These are phyloP conservation scores for Taxawa tesnikishii DNA, from an alignment of 2,329 filamentous ascomycete species.

Conservation along the genomic window DNA sequence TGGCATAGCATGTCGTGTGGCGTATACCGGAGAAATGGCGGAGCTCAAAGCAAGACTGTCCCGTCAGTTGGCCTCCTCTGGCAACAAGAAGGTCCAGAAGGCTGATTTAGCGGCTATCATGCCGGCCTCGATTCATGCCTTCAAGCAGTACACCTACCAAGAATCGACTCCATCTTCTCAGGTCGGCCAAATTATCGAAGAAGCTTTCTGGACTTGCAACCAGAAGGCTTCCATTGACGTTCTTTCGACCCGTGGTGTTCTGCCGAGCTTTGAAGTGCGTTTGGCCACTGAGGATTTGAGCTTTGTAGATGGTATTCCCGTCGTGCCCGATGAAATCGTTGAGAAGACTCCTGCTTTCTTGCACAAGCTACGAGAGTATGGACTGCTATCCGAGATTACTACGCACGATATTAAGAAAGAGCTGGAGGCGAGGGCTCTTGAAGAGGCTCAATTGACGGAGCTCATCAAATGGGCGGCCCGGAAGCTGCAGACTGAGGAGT, in stretches of 20 bases:
- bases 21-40: slow-evolving; percentile 78
- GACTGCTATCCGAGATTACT: slow-evolving; percentile 76
- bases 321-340: slow-evolving; percentile 66
- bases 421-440: slow-evolving; percentile 69
- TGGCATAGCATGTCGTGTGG: slow-evolving; percentile 78
- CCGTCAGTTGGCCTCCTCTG: slow-evolving; percentile 22
- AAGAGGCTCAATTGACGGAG: slow-evolving; percentile 62
- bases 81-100: slow-evolving; percentile 38
- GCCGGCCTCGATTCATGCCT: slow-evolving; percentile 67
- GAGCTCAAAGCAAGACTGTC: slow-evolving; percentile 47
- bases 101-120: slow-evolving; percentile 56
- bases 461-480: slow-evolving; percentile 76
- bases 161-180: slow-evolving; percentile 81
- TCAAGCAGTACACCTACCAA: slow-evolving; percentile 76
- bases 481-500: slow-evolving; percentile 57
- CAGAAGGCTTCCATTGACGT: slow-evolving; percentile 74
- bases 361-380: slow-evolving; percentile 68
- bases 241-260: slow-evolving; percentile 74
- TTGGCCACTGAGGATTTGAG: slow-evolving; percentile 57
- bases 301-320: slow-evolving; percentile 82
- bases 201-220: slow-evolving; percentile 91
- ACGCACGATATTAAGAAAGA: slow-evolving; percentile 76
- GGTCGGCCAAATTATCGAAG: slow-evolving; percentile 78
- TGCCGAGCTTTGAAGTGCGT: slow-evolving; percentile 73
- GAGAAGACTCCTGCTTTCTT: slow-evolving; percentile 60